Percentiles rank a stretch among this genome's conserved stretches.
phyloP scores from a whole-genome alignment of 805 yeast species.

The Brettanomyces sp. region DNA sequence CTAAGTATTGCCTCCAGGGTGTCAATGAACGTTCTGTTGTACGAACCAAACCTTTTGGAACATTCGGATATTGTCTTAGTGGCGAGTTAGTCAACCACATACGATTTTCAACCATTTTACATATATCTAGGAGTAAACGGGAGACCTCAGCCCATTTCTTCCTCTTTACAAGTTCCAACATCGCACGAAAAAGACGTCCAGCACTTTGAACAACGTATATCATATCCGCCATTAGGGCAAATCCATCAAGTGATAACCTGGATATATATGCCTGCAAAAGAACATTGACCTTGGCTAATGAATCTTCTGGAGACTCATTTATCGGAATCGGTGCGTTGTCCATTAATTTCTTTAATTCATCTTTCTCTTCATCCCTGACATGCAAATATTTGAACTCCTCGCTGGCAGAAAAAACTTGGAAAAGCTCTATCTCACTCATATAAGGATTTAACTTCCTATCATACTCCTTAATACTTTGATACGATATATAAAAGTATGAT shows the following conservation, averaged over 20 bases:
- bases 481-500: slow-evolving; percentile 74
- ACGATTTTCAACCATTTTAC: slow-evolving; percentile 72
- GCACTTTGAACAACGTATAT: slow-evolving; percentile 88
- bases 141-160: slow-evolving; percentile 68
- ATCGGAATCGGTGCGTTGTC: slow-evolving; percentile 83
- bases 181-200: slow-evolving; percentile 77
- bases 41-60: slow-evolving; percentile 60
- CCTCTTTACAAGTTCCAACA: slow-evolving; percentile 64
- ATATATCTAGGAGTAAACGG: slow-evolving; percentile 46
- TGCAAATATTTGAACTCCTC: slow-evolving; percentile 81
- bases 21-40: slow-evolving; percentile 72
- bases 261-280: slow-evolving; percentile 85
- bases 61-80: slow-evolving; percentile 68
- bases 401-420: slow-evolving; percentile 69
- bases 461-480: slow-evolving; percentile 63
- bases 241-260: slow-evolving; percentile 65
- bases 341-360: slow-evolving; percentile 58
- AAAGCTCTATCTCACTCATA: slow-evolving; percentile 60
- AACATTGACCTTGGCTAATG: slow-evolving; percentile 69
- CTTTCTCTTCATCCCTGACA: slow-evolving; percentile 76
- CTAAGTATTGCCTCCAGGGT: slow-evolving; percentile 75
- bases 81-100: slow-evolving; percentile 86
- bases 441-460: slow-evolving; percentile 54
- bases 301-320: slow-evolving; percentile 59
- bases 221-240: slow-evolving; percentile 90